Evolutionary conservation across 495 filamentous ascomycete genomes (phyloP), one percentile per base, ranked within the genome.

Genomic region (Penicillium argentinense): DNA sequence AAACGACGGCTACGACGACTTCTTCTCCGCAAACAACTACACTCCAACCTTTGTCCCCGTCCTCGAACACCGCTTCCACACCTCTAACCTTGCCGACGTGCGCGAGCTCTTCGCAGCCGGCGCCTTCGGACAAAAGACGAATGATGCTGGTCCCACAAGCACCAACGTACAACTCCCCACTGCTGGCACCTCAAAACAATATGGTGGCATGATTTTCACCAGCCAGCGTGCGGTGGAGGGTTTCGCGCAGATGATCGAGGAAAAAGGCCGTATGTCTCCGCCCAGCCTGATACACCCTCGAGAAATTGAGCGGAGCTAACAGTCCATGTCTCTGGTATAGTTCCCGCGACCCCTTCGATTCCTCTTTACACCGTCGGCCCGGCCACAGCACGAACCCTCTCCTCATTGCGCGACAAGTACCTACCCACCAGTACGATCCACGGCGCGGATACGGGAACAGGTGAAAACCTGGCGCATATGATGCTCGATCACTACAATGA

Each of bases 161-260:
- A 17, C 17, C 13, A 28, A 37, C 3, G 4, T 1, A 3, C 17
- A 16, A 21, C 28, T 9, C 5, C n/a, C 6, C 13, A 27, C 5
- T 48, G 13, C 34, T 55, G 52, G 45, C 38, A 39, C 32, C 1
- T 39, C 42, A 23, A 47, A 46, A 39, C 63, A 71, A 47, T 95
- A 95, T 65, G 89, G 89, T 9, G 91, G 88, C 1, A 60, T 97
- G 39, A 87, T 97, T 37, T 95, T 98, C 64, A 98, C 93, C 1
- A 95, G 89, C 13, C 95, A 97, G 60, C 81, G 95, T 14, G 88
- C 93, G 5, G 93, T 96, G 9, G 93, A 97, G 56, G 91, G 83
- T 1, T 91, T 96, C 52, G 72, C 81, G 9, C 60, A 73, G 23
- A 71, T 91, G n/a, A 72, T 92, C n/a, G 66, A 70, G 23, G 70